Base-by-base conservation (phyloP, 306 rosid genomes). In the Luffa acutangula region DNA sequence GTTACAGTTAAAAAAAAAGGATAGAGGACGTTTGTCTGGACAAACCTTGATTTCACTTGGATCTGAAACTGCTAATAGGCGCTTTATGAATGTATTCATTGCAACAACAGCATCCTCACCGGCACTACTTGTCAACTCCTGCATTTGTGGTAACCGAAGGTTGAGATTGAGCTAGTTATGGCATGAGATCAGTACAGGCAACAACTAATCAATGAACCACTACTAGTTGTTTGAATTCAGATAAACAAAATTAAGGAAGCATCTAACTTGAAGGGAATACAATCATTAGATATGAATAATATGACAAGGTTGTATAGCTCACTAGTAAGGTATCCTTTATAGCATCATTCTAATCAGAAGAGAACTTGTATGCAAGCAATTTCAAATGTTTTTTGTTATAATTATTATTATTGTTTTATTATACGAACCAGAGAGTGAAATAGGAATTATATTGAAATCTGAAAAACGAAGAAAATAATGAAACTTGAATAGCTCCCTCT, bases 71-170 rank as follows among this genome's bases (percentile, higher is more conserved):
- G 93, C 97, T 84, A 95, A 82, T 33, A 95, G 89, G 80, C 99
- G 97, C 89, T 95, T 95, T 85, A 95, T 93, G 89, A 95, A 95
- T 69, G 96, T 90, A 76, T 95, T 93, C 99, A 93, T 93, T 1
- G 99, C 97, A 86, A 93, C 79, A 39, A 93, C 90, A 80, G 88
- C 99, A 51, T 95, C 99, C 78, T 95, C 99, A 70, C 99, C 99
- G 43, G 97, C 97, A 81, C 91, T 95, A 80, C 92, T 93, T 8
- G 97, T 93, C 85, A 95, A 86, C 12, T 93, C 97, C 99, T 95
- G 84, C 83, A 82, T 56, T 49, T 48, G 59, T 31, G 45, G 21
- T 33, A 51, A 73, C 53, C 78, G 49, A 31, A 51, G 46, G 78
- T 51, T 73, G 43, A 73, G 78, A 49, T 14, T 0, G 77, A 31